A percentile compares a stretch with the other conserved stretches of the same genome.
Evolutionary conservation across 805 yeast genomes (phyloP).

Genomic region (Millerozyma miso): DNA sequence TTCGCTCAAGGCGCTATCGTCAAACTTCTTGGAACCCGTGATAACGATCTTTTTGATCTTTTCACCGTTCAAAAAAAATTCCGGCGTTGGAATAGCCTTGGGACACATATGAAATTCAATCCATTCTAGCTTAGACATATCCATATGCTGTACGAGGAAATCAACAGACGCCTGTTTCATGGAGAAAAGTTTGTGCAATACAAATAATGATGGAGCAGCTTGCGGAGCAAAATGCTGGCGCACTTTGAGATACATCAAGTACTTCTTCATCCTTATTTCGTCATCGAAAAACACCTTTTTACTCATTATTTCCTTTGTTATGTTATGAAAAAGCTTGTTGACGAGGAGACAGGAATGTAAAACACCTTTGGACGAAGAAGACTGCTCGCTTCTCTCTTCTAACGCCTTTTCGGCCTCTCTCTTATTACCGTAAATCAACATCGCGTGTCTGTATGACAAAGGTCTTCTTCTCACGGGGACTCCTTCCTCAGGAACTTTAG

Average conservation of each 20-base stretch:
- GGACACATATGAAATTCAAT: constrained; percentile 86
- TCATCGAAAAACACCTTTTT: constrained; percentile 52
- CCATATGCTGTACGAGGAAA: constrained; percentile 31
- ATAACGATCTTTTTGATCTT: constrained; percentile 45
- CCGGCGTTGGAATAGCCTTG: constrained; percentile 48
- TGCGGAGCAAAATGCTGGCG: constrained; percentile 8
- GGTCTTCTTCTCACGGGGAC: constrained; percentile 65
- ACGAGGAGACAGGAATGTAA: constrained; percentile 65
- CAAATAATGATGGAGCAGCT: constrained; percentile 41
- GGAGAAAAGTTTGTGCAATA: constrained; percentile 60
- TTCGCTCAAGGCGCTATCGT: constrained; percentile 52
- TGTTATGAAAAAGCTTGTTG: constrained; percentile 58
- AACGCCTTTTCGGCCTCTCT: constrained; percentile 39
- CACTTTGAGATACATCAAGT: constrained; percentile 15
- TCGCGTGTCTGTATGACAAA: constrained; percentile 62
- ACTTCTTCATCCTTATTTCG: constrained; percentile 18
- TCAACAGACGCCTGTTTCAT: constrained; percentile 54
- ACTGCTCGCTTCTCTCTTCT: constrained; percentile 6
- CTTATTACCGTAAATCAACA: constrained; percentile 57
- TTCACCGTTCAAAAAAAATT: constrained; percentile 22
- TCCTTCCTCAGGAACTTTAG: constrained; percentile 56
- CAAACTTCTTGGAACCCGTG: constrained; percentile 66
- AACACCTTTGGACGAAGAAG: constrained; percentile 12
- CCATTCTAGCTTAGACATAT: constrained; percentile 55
- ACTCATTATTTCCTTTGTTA: constrained; percentile 53